Base-by-base conservation (phyloP, 305 asterid genomes). In the Fraxinus nigra region DNA sequence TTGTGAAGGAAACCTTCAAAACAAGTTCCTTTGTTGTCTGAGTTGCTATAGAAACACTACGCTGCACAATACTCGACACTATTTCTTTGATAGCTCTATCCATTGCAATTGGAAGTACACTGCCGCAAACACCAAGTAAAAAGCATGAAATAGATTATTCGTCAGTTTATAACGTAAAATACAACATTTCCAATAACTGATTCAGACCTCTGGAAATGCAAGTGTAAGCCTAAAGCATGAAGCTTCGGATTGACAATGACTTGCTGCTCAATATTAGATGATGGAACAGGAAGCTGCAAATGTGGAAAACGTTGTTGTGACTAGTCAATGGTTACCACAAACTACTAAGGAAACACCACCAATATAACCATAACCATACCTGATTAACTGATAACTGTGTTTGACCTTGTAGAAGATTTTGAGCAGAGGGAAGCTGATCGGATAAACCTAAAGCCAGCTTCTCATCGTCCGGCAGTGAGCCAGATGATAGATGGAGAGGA, bases 21-120 rank as follows among this genome's bases (percentile, higher is more conserved):
- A 97, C 99, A 79, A 97, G 97, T 84, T 97, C 99, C 89, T 92
- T 97, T n/a, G 99, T 90, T 33, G 99, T 97, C 87, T 92, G 98
- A 84, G 98, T 93, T 79, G 99, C 98, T 80, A 97, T 95, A 80
- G 98, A 91, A 77, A 97, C 99, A 88, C 99, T 97, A 30, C 98
- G 91, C 81, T 97, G 98, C 86, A 92, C 97, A 65, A 97, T 93
- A 80, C 95, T 90, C 72, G 98, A 83, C 78, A 92, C 99, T 82
- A 97, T 93, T 90, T 97, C 99, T 81, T 92, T 97, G 83, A 97
- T 97, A 80, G 99, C 98, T 87, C 95, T 86, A 83, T 97, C 98
- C 95, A 97, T 95, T 43, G 98, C 92, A 81, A 89, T 84, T 75
- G 98, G 98, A 82, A 97, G 98, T 22, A 92, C 91, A 79, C 98